phyloP scores from a whole-genome alignment of 352 stramenopile genomes.

The Globisporangium polare region DNA sequence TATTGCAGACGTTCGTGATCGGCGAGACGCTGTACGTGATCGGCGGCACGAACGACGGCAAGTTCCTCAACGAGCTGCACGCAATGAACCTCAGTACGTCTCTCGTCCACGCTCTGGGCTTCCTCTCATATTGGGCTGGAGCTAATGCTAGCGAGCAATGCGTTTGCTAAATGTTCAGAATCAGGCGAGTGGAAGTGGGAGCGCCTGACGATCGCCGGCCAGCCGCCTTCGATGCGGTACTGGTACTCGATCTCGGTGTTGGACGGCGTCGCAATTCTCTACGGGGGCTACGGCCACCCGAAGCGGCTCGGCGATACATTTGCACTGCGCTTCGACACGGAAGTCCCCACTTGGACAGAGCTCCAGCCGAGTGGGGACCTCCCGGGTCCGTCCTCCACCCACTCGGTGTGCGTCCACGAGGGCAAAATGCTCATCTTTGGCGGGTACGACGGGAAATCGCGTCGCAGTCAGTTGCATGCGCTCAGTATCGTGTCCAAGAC shows the following conservation, averaged over 20 bases:
- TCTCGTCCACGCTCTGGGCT: background rate
- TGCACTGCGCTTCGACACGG: conserved; percentile 44
- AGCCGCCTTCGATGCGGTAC: conserved; percentile 51
- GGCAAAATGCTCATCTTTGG: conserved; percentile 59
- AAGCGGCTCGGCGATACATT: conserved; percentile 49
- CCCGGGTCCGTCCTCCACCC: conserved; percentile 44
- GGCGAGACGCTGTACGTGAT: conserved; percentile 46
- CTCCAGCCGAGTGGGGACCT: conserved; percentile 37
- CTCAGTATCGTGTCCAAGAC: conserved; percentile 36
- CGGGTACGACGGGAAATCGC: conserved; percentile 58
- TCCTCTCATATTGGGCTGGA: too few relatives aligned
- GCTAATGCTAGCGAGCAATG: too few relatives aligned
- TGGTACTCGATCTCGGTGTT: conserved; percentile 54
- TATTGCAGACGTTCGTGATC: conserved; percentile 56
- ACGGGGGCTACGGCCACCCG: conserved; percentile 52
- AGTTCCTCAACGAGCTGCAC: conserved; percentile 56
- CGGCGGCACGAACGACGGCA: conserved; percentile 52
- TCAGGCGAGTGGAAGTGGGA: conserved; percentile 47
- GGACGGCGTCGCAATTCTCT: conserved; percentile 40
- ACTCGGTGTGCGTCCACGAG: conserved; percentile 46
- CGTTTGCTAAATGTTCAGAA: conserved; percentile 15
- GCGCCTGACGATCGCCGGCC: conserved; percentile 37
- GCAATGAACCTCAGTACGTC: conserved; percentile 46
- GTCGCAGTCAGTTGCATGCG: conserved; percentile 40
- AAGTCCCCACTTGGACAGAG: conserved; percentile 42